phyloP scores from a whole-genome alignment of 164 flowering plant species.

The Nymphaea colorata region DNA sequence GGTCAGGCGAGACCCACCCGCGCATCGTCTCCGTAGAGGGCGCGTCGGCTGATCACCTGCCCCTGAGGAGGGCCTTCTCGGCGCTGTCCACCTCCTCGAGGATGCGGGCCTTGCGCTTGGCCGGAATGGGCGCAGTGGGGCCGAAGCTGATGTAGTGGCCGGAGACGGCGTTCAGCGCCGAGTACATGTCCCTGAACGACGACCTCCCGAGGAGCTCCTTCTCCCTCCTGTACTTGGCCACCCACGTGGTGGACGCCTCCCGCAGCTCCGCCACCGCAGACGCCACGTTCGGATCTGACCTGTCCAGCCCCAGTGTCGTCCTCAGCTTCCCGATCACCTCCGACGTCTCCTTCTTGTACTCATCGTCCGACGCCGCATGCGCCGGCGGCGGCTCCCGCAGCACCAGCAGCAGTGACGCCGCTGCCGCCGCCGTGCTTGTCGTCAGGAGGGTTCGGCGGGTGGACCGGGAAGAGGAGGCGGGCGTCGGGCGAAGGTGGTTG shows the following conservation, averaged over 20 bases:
- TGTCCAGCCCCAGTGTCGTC: conserved; percentile 55
- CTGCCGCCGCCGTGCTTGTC: conserved; percentile 13
- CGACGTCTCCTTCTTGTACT: conserved; percentile 66
- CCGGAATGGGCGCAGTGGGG: conserved; percentile 86
- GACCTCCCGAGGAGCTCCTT: conserved; percentile 57
- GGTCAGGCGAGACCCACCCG: too few relatives aligned
- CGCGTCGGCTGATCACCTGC: conserved; percentile 29
- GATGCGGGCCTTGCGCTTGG: conserved; percentile 80
- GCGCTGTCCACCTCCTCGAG: conserved; percentile 92
- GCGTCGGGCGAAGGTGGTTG: neutral
- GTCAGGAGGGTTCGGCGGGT: conserved; percentile 29
- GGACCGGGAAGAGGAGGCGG: conserved; percentile 6
- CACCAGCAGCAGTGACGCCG: conserved; percentile 6
- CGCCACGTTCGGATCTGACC: conserved; percentile 59
- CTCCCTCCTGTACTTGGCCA: conserved; percentile 93
- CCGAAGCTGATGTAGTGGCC: conserved; percentile 97
- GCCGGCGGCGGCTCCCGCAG: conserved; percentile 23
- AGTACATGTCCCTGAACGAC: conserved; percentile 86
- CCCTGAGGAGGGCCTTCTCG: conserved; percentile 79
- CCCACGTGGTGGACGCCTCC: conserved; percentile 83
- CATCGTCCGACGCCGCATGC: conserved; percentile 52
- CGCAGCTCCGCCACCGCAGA: conserved; percentile 64
- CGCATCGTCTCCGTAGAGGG: too few relatives aligned
- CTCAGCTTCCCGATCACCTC: conserved; percentile 75
- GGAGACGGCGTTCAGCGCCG: conserved; percentile 87